Percentiles rank a stretch among this genome's conserved stretches.
phyloP scores from a whole-genome alignment of 2,329 filamentous ascomycete genomes.

The Rutstroemia sp. region DNA sequence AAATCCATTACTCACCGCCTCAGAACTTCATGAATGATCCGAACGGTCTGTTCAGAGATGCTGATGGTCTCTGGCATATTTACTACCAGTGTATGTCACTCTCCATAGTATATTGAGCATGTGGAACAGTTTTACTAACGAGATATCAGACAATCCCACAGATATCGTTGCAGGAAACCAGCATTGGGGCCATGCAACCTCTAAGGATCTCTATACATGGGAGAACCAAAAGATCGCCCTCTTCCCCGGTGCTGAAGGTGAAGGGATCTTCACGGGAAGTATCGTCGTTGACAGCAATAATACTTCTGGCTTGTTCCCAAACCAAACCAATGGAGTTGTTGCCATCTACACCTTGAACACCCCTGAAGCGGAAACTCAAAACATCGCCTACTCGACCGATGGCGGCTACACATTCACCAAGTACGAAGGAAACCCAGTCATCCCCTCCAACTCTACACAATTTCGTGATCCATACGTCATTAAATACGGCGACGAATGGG shows the following conservation, averaged over 20 bases:
- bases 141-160: constrained; percentile 39
- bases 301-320: constrained; percentile 54
- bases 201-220: constrained; percentile 56
- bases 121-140: not conserved
- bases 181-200: constrained; percentile 62
- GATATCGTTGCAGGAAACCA: constrained; percentile 47
- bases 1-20: constrained; percentile 49
- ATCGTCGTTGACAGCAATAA: constrained; percentile 45
- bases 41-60: constrained; percentile 55
- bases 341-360: constrained; percentile 45
- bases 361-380: constrained; percentile 41
- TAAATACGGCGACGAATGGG: constrained; percentile 49
- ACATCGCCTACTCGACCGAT: constrained; percentile 54
- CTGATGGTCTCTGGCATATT: constrained; percentile 50
- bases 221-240: constrained; percentile 57
- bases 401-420: constrained; percentile 54
- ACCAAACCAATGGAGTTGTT: constrained; percentile 53
- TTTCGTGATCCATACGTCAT: constrained; percentile 62
- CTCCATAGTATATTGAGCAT: not conserved
- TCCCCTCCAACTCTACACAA: constrained; percentile 39
- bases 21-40: constrained; percentile 53
- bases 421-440: constrained; percentile 53
- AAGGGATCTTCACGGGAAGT: constrained; percentile 48
- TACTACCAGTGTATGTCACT: constrained; percentile 53
- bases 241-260: constrained; percentile 35